Conservation (phyloP, 2,329 filamentous ascomycete species). For the Pseudogymnoascus sp. region DNA sequence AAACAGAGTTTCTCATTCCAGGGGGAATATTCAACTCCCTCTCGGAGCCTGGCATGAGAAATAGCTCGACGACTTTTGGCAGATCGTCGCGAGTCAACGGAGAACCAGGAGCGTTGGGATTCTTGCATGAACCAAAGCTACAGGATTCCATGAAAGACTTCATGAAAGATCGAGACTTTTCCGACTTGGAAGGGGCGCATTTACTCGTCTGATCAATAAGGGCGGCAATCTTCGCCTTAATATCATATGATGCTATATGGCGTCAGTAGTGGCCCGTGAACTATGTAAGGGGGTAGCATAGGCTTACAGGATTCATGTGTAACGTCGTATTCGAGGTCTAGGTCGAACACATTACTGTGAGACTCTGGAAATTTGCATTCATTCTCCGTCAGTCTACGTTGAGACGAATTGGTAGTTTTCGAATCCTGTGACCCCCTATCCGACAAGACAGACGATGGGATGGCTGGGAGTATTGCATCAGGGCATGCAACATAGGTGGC, state of each 20-base stretch:
- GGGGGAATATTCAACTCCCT: constrained; percentile 42
- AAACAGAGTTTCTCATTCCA: constrained; percentile 32
- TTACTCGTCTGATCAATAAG: background rate
- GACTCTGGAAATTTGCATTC: constrained; percentile 1
- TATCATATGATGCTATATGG: background rate
- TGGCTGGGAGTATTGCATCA: constrained; percentile 10
- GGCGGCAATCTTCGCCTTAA: background rate
- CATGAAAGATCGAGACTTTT: background rate
- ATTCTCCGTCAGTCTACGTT: background rate
- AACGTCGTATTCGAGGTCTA: background rate
- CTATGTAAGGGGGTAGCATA: background rate
- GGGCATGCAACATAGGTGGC: constrained; percentile 18
- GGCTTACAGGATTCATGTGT: background rate
- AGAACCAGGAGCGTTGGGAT: background rate
- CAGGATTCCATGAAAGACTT: background rate
- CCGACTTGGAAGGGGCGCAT: background rate
- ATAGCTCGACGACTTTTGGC: constrained; percentile 33
- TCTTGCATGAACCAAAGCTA: background rate
- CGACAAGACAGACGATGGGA: background rate
- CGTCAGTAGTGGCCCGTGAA: background rate
- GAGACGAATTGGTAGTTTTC: background rate
- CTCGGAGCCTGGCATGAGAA: constrained; percentile 33
- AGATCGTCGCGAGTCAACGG: constrained; percentile 26
- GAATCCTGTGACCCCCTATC: background rate
- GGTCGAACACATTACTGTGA: background rate